phyloP scores from a whole-genome alignment of 768 basidiomycete genomes.

The Lentinus brumalis region DNA sequence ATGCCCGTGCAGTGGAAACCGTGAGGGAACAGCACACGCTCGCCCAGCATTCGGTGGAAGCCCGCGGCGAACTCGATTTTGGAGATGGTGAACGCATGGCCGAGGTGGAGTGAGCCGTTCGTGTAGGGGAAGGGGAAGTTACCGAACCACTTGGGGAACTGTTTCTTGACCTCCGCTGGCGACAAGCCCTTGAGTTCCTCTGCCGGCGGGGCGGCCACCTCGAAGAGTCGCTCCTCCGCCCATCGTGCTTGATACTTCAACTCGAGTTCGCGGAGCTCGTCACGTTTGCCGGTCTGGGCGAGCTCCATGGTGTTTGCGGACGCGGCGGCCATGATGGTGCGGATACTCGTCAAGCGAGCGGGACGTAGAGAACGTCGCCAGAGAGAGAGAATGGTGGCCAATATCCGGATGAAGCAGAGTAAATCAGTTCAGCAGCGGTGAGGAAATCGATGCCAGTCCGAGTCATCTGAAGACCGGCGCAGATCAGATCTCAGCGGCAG shows the following conservation, averaged over 20 bases:
- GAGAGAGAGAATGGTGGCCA: constrained; percentile 25
- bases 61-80: constrained; percentile 98
- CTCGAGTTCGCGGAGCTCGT: constrained; percentile 82
- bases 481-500: neutral
- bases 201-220: constrained; percentile 76
- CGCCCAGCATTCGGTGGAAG: constrained; percentile 93
- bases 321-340: constrained; percentile 18
- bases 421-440: constrained; percentile 7
- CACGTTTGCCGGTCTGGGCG: constrained; percentile 88
- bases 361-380: constrained; percentile 22
- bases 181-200: constrained; percentile 68
- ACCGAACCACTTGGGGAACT: constrained; percentile 96
- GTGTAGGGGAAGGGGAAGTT: constrained; percentile 97
- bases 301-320: constrained; percentile 27
- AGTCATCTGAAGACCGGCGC: constrained; percentile 4
- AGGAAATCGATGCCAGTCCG: constrained; percentile 14
- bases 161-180: constrained; percentile 63
- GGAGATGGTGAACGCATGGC: constrained; percentile 97
- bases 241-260: constrained; percentile 83
- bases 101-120: constrained; percentile 96
- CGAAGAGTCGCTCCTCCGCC: constrained; percentile 77
- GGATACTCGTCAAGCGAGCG: constrained; percentile 19
- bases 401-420: neutral
- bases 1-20: constrained; percentile 98
- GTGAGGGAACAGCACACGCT: constrained; percentile 94